Evolutionary conservation across 345 rosid species (phyloP), one percentile per base, ranked within the genome.

Genomic region (Cochlearia excelsa): DNA sequence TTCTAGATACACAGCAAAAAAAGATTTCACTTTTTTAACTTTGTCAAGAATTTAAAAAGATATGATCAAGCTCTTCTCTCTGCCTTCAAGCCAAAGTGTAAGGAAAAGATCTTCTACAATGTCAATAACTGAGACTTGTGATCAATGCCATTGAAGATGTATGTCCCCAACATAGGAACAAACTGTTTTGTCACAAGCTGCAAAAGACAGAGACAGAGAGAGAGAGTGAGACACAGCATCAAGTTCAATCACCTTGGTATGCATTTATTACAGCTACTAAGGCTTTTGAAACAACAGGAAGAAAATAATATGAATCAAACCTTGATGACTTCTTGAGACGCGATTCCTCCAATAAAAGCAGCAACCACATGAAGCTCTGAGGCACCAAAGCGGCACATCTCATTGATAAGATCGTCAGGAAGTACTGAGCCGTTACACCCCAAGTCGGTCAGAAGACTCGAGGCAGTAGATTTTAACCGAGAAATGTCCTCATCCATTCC

Each of bases 311-410:
- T 4, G 40, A 38, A 72, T 9, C 39, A 10, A 46, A 92, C 97
- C 97, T 89, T 89, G 67, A 93, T 93, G 65, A 76, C 92, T 82
- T 93, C 97, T 72, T 93, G 97, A 1, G 99, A 85, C 3, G 97
- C 88, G 30, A 89, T 75, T 73, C 99, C 99, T 61, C 99, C 99
- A 11, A 89, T 65, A 51, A 93, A 77, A 26, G 99, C 97, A 67
- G 95, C 87, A 30, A 93, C 95, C 0, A 89, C 86, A 70, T 93
- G 99, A 48, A 93, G 95, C 79, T 93, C 97, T 2, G 99, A 81
- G 71, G 94, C 95, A 54, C 97, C 99, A 73, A 87, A 89, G 43
- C 95, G 86, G 61, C 97, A 89, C 85, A 89, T 89, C 82, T 93
- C 97, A 61, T 69, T 82, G 67, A 89, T 85, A 69, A 93, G 94